These are phyloP conservation scores for Fusarium ambrosium DNA, from an alignment of 2,329 filamentous ascomycete species.

Conservation along the genomic window DNA sequence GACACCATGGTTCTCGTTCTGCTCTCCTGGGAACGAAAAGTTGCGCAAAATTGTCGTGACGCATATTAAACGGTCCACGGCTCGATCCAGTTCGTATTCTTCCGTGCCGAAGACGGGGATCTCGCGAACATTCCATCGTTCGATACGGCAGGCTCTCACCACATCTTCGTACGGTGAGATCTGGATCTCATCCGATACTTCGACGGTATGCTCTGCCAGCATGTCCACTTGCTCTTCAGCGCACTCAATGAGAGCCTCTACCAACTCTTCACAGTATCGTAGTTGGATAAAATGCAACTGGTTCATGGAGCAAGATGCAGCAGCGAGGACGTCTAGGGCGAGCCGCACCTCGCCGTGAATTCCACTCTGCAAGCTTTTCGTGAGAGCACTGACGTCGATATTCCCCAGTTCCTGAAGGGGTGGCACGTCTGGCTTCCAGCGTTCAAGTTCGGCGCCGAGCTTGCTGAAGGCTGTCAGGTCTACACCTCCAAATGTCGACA, in stretches of 20 bases:
- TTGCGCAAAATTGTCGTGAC: conserved; percentile 95
- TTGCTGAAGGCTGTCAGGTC: conserved; percentile 74
- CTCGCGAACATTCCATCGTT: conserved; percentile 79
- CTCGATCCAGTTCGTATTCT: conserved; percentile 86
- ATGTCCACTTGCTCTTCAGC: conserved; percentile 89
- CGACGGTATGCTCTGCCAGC: conserved; percentile 85
- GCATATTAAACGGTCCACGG: conserved; percentile 88
- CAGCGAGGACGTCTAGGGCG: conserved; percentile 86
- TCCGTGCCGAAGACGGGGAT: conserved; percentile 79
- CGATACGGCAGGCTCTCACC: conserved; percentile 80
- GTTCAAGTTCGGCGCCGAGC: conserved; percentile 75
- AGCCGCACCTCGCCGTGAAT: conserved; percentile 91
- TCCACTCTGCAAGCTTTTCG: conserved; percentile 89
- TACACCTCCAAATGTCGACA: conserved; percentile 78
- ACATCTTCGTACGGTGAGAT: conserved; percentile 91
- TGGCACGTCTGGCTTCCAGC: conserved; percentile 81
- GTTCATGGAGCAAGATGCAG: conserved; percentile 72
- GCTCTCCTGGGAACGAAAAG: conserved; percentile 80
- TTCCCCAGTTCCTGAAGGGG: conserved; percentile 82
- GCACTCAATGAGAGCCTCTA: conserved; percentile 90
- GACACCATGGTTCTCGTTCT: conserved; percentile 75
- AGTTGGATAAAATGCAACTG: conserved; percentile 76
- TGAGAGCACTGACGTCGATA: conserved; percentile 91
- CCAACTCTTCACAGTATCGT: conserved; percentile 84
- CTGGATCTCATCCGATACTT: conserved; percentile 88